Evolutionary conservation across 2,329 filamentous ascomycete species (phyloP), one percentile per base, ranked within the genome.

Genomic region (Teratosphaeriaceae sp.): DNA sequence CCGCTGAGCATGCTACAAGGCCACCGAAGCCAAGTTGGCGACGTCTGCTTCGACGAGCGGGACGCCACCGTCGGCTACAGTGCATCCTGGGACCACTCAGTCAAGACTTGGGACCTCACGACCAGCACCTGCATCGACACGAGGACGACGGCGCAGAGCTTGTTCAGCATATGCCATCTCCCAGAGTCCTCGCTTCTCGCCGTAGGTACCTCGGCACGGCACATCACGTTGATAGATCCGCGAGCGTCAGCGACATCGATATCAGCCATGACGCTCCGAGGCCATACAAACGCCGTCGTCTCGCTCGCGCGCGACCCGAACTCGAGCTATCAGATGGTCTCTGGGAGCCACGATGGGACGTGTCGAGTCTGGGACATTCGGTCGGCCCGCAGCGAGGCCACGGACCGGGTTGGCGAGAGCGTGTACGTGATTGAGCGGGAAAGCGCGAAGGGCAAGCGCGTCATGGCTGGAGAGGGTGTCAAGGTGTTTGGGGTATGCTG

Each of bases 311-410:
- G 68, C 9, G 75, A 80, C 53, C 79, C 79, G 0, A 75, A 79
- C 30, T 89, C 83, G 58, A 79, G 82, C 49, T 87, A 89, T 67
- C 60, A 58, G 24, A 74, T 98, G 7, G 86, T 90, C 0, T 92
- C 85, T 23, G 90, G 80, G n/a, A 85, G 84, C 35, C 86, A 94
- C 65, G 92, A 98, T 64, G 88, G 90, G 24, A 95, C 88, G 1
- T 92, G 87, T 58, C 79, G 88, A 40, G 81, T 98, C 38, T 98
- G 92, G 92, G 92, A 98, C 71, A 75, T 97, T 51, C 76, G 92
- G 42, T 83, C 79, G 56, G 79, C 78, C 41, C 73, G 80, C 62
- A 57, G 51, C 21, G 59, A 61, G 24, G 65, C 73, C 58, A 45
- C 79, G 3, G 62, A 61, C 21, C 52, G 51, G 30, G 76, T 74